Evolutionary conservation across 352 stramenopile species (phyloP).

Genomic region (Elongisporangium prolatum): DNA sequence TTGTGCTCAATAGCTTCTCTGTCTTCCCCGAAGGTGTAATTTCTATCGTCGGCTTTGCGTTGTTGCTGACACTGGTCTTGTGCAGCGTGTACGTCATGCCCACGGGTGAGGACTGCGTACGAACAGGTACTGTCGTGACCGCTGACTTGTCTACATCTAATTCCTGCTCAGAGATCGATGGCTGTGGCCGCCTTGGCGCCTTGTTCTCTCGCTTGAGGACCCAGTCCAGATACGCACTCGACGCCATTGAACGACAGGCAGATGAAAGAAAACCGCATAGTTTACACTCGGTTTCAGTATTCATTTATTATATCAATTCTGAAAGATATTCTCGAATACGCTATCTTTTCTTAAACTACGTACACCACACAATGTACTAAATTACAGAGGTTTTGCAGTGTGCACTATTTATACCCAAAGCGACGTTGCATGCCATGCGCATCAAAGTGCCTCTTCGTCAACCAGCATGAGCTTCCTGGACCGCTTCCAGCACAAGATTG

Average conservation of each 20-base stretch:
- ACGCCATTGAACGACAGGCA: not conserved
- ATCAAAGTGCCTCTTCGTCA: not conserved
- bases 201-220: conserved; percentile 20
- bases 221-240: conserved; percentile 28
- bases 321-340: not conserved
- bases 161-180: not conserved
- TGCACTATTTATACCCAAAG: not conserved
- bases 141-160: not conserved
- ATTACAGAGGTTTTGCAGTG: not conserved
- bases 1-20: not conserved
- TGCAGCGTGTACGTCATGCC: not conserved
- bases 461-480: conserved; percentile 73
- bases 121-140: not conserved
- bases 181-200: conserved; percentile 2
- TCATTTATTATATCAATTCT: not conserved
- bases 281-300: not conserved
- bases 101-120: not conserved
- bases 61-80: not conserved
- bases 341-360: not conserved
- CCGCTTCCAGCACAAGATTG: conserved; percentile 80
- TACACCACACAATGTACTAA: not conserved
- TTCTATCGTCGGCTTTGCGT: not conserved
- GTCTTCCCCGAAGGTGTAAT: not conserved
- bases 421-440: not conserved
- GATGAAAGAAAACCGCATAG: not conserved